Evolutionary conservation across 805 yeast species (phyloP), one percentile per base, ranked within the genome.

Genomic region (Pichia scutulata): DNA sequence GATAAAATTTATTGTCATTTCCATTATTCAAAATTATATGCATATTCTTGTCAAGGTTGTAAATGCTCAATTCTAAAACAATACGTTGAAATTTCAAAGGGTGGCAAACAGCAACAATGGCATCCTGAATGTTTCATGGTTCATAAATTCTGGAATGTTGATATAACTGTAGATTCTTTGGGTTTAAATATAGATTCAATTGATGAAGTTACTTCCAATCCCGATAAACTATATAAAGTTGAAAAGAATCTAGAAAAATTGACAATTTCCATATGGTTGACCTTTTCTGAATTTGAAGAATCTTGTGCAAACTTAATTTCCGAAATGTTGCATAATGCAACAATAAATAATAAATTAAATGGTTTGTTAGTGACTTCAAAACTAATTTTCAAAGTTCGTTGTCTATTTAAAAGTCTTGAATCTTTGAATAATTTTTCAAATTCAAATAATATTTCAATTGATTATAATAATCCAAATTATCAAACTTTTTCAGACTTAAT

Each of bases 91-190:
- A 81, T 92, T 43, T 87, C 81, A 53, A 76, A 93, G 57, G 96
- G 97, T 46, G 97, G 97, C 22, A 77, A 84, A 57, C 84, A 86
- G 52, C 96, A 90, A 65, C 95, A 89, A 64, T 93, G 99, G 99
- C 99, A 93, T 68, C 98, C 97, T 1, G 98, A 95, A 65, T 93
- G 99, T 71, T 93, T 89, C 64, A 95, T 95, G 89, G 95, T 93
- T 44, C 90, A 86, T 71, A 90, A 90, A 66, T 90, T 89, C 61
- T 93, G 99, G 99, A 89, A 89, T 63, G 95, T 90, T 21, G 77
- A 82, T 51, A 72, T 93, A 22, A 76, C 84, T 1, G 75, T 85
- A 0, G 82, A 77, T 46, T 70, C 78, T 9, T 75, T 84, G 25
- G 90, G 72, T 39, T 68, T 57, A n/a, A 51, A 53, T 30, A 36